Evolutionary conservation across 345 rosid species (phyloP), one percentile per base, ranked within the genome.

Genomic region (Populus simonii): DNA sequence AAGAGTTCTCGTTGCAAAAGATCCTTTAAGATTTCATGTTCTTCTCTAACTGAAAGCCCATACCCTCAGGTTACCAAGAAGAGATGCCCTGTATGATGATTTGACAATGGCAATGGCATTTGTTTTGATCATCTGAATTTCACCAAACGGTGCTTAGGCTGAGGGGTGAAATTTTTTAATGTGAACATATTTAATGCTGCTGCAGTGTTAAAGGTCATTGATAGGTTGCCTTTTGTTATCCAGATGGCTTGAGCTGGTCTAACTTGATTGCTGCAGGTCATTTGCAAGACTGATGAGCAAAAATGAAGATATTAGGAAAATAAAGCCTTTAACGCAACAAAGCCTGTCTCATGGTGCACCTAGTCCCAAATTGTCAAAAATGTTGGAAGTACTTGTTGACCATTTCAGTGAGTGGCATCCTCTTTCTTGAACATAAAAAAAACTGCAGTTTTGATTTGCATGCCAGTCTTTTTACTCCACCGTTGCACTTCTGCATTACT

Each of bases 331-430:
- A 81, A 95, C 93, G 99, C 91, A 91, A 87, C 89, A 75, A 73
- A 91, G 85, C 82, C 88, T 93, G 83, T 90, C 91, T 59, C 89
- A 88, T 63, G 97, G 98, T 73, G 92, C 97, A 70, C 97, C 98
- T 57, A 91, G 92, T 86, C 98, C 98, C 72, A 95, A 95, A 79
- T 78, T 95, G 84, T 89, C 94, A 66, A 95, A 93, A 86, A 87
- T 93, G 97, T 80, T 95, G 82, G 93, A 93, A 83, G 85, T 95
- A 75, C 85, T 95, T 72, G 80, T 80, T 78, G 90, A 90, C 74
- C 99, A 95, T 88, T 95, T 91, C 87, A 87, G 99, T 93, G 86
- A 73, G 97, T 88, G 73, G 77, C 79, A 70, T 78, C 71, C 12
- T 77, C 80, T 77, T 73, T 72, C 80, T 78, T 49, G 33, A 77